phyloP scores from a whole-genome alignment of 208 protist genomes.

The Leptomonas pyrrhocoris region DNA sequence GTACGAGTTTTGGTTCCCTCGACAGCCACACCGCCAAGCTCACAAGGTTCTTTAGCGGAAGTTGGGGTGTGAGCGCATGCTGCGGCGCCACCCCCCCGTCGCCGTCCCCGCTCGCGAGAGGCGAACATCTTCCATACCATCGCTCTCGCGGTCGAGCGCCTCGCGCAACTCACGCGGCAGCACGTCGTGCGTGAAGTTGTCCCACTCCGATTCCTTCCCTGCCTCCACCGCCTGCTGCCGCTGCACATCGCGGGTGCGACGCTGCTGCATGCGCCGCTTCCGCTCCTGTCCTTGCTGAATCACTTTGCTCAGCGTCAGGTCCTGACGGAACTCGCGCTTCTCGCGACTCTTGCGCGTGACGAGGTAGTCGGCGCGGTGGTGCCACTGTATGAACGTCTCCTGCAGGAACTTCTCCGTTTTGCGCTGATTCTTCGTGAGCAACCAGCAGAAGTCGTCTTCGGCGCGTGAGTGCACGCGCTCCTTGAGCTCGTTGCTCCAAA shows the following conservation, averaged over 20 bases:
- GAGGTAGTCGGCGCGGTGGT: constrained; percentile 88
- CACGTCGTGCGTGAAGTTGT: constrained; percentile 86
- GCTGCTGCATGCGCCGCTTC: constrained; percentile 82
- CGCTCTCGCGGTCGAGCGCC: constrained; percentile 82
- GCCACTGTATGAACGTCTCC: constrained; percentile 88
- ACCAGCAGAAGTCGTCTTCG: constrained; percentile 81
- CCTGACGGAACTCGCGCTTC: constrained; percentile 85
- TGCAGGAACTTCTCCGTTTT: constrained; percentile 84
- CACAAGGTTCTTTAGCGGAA: constrained; percentile 36
- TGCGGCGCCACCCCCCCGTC: constrained; percentile 75
- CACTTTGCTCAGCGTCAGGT: constrained; percentile 82
- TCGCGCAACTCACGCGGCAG: constrained; percentile 86
- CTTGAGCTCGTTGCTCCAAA: constrained; percentile 75
- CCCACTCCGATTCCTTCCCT: constrained; percentile 72
- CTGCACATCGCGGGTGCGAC: constrained; percentile 42
- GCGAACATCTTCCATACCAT: constrained; percentile 90
- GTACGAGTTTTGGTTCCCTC: neutral
- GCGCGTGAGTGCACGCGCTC: constrained; percentile 56
- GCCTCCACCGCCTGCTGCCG: constrained; percentile 45
- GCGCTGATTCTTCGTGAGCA: constrained; percentile 68
- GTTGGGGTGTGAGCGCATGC: constrained; percentile 78
- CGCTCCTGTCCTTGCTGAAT: constrained; percentile 86
- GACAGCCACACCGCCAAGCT: neutral
- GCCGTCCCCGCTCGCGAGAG: constrained; percentile 72
- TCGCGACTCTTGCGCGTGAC: constrained; percentile 86